phyloP scores from a whole-genome alignment of 495 filamentous ascomycete genomes.

The Lentithecium fluviatile region DNA sequence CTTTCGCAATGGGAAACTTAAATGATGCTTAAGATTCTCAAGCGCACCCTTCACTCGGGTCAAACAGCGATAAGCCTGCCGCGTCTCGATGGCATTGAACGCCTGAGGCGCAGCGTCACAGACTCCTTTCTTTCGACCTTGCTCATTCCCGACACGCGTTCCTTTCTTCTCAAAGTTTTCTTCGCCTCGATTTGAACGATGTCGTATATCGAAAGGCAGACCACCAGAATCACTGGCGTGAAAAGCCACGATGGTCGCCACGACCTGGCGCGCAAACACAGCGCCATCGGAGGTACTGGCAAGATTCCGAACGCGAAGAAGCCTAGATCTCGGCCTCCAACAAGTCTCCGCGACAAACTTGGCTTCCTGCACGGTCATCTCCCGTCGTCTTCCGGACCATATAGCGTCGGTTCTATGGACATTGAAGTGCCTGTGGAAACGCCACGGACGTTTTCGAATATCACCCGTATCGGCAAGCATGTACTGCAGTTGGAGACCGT shows the following conservation, averaged over 20 bases:
- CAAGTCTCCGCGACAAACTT: constrained; percentile 38
- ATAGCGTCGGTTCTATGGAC: constrained; percentile 45
- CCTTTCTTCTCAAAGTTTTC: background rate
- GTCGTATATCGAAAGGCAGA: background rate
- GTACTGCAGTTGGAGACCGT: constrained; percentile 44
- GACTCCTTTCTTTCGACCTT: background rate
- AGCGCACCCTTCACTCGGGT: background rate
- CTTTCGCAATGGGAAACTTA: background rate
- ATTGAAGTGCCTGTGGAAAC: constrained; percentile 44
- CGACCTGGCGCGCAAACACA: constrained; percentile 2
- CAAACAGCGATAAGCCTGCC: background rate
- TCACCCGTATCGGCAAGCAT: constrained; percentile 40
- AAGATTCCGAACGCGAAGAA: constrained; percentile 33
- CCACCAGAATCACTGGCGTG: constrained; percentile 8
- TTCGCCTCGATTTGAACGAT: background rate
- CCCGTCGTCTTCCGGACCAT: constrained; percentile 44
- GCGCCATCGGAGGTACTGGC: constrained; percentile 11
- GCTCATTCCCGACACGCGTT: background rate
- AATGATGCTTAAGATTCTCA: background rate
- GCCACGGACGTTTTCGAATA: constrained; percentile 43
- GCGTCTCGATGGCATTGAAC: background rate
- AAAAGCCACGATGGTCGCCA: constrained; percentile 4
- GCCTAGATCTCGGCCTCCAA: constrained; percentile 40
- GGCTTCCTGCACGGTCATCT: constrained; percentile 38
- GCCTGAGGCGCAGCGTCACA: background rate